Percentiles rank a stretch among this genome's conserved stretches.
phyloP scores from a whole-genome alignment of 495 filamentous ascomycete genomes.

The Extremus antarcticus region DNA sequence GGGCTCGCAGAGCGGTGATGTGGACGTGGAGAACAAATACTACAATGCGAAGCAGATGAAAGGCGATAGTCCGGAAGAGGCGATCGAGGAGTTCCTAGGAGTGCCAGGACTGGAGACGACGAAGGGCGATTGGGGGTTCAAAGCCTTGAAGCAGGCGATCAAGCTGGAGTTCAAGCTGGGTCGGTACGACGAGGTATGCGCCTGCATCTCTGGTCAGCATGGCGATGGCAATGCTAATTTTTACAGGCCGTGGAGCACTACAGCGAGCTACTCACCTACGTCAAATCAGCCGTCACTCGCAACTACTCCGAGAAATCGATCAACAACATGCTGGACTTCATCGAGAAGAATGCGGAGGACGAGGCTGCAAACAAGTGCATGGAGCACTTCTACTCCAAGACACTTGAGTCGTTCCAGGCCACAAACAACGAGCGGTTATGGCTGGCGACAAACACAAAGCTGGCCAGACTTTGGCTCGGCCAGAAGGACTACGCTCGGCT shows the following conservation, averaged over 20 bases:
- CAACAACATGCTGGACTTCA: conserved; percentile 98
- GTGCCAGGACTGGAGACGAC: conserved; percentile 74
- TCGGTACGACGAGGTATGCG: conserved; percentile 66
- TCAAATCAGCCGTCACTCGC: conserved; percentile 90
- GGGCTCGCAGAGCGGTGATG: conserved; percentile 67
- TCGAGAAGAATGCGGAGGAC: conserved; percentile 84
- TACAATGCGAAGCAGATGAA: conserved; percentile 99
- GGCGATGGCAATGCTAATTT: conserved; percentile 16
- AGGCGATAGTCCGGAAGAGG: conserved; percentile 70
- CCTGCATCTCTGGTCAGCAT: not conserved
- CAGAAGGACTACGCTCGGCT: conserved; percentile 77
- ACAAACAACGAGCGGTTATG: conserved; percentile 96
- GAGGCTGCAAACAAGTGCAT: conserved; percentile 71
- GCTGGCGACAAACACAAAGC: conserved; percentile 97
- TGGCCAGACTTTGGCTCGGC: conserved; percentile 81
- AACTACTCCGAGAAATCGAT: conserved; percentile 99
- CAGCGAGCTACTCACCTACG: conserved; percentile 88
- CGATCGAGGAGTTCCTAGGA: conserved; percentile 81
- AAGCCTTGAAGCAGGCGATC: conserved; percentile 93
- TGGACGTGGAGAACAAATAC: conserved; percentile 98
- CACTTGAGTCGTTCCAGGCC: conserved; percentile 85
- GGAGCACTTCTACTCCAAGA: conserved; percentile 91
- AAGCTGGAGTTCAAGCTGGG: conserved; percentile 88
- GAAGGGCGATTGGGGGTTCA: conserved; percentile 98
- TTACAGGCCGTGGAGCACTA: conserved; percentile 90